Evolutionary conservation across 2,329 filamentous ascomycete species (phyloP).

Genomic region (Stagonosporopsis tanaceti): DNA sequence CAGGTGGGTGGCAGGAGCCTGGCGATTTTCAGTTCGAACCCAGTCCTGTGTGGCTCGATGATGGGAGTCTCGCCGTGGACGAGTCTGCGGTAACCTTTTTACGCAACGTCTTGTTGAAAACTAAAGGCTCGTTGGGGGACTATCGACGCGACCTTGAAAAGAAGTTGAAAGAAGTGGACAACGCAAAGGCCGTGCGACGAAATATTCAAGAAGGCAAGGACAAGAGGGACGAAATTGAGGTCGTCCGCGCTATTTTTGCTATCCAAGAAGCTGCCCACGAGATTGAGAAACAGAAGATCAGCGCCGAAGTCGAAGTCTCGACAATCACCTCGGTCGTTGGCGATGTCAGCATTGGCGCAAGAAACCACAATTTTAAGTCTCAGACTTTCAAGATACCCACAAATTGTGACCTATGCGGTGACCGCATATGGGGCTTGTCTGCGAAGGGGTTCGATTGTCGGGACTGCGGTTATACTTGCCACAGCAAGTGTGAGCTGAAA

Average conservation of each 20-base stretch:
- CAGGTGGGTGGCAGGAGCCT: slow-evolving; percentile 82
- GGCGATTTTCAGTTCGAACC: slow-evolving; percentile 87
- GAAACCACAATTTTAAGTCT: slow-evolving; percentile 97
- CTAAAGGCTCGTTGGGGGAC: slow-evolving; percentile 82
- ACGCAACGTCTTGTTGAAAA: slow-evolving; percentile 90
- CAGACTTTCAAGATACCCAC: slow-evolving; percentile 99
- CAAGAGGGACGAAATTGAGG: slow-evolving; percentile 85
- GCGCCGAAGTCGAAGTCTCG: slow-evolving; percentile 89
- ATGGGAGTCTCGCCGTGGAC: slow-evolving; percentile 84
- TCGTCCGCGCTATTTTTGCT: slow-evolving; percentile 82
- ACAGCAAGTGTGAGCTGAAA: slow-evolving; percentile 99
- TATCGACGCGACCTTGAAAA: slow-evolving; percentile 83
- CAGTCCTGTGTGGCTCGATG: slow-evolving; percentile 96
- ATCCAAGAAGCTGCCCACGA: slow-evolving; percentile 87
- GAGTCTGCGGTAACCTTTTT: slow-evolving; percentile 88
- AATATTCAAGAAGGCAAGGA: slow-evolving; percentile 83
- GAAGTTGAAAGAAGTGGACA: slow-evolving; percentile 85
- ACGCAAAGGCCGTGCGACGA: slow-evolving; percentile 75
- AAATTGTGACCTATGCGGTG: slow-evolving; percentile 95
- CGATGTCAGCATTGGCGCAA: slow-evolving; percentile 89
- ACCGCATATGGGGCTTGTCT: slow-evolving; percentile 95
- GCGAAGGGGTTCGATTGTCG: slow-evolving; percentile 96
- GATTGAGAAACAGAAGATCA: slow-evolving; percentile 81
- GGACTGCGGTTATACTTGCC: slow-evolving; percentile 97
- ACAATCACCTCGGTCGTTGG: slow-evolving; percentile 92